phyloP scores from a whole-genome alignment of 2,329 filamentous ascomycete species.

The Xylaria sp. region DNA sequence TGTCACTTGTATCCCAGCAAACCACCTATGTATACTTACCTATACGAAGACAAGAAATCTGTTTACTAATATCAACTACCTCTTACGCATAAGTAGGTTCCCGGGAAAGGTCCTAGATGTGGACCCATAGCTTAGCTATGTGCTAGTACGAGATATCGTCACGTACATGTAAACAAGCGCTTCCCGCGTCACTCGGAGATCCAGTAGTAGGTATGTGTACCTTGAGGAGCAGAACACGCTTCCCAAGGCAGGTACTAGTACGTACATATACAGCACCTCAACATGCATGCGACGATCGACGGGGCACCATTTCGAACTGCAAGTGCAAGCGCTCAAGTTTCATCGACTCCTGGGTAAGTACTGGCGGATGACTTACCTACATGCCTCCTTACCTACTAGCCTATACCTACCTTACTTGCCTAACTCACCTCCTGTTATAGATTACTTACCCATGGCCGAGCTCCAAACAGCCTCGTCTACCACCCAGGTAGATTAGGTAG shows the following conservation, averaged over 20 bases:
- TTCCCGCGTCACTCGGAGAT: neutral
- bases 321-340: slow-evolving; percentile 22
- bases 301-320: neutral
- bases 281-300: slow-evolving; percentile 27
- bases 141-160: neutral
- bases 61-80: neutral
- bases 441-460: neutral
- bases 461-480: neutral
- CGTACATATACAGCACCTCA: neutral
- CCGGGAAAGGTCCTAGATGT: slow-evolving; percentile 2
- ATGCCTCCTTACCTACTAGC: neutral
- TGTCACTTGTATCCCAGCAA: neutral
- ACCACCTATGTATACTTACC: no score
- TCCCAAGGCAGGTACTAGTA: neutral
- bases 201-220: neutral
- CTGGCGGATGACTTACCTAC: slow-evolving; percentile 1
- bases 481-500: neutral
- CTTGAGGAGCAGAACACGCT: neutral
- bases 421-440: neutral
- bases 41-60: neutral
- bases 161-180: neutral
- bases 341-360: slow-evolving; percentile 22
- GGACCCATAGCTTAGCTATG: neutral
- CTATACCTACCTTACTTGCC: neutral
- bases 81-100: neutral